Conservation (phyloP, 495 filamentous ascomycete species). For the Eremomyces bilateralis region DNA sequence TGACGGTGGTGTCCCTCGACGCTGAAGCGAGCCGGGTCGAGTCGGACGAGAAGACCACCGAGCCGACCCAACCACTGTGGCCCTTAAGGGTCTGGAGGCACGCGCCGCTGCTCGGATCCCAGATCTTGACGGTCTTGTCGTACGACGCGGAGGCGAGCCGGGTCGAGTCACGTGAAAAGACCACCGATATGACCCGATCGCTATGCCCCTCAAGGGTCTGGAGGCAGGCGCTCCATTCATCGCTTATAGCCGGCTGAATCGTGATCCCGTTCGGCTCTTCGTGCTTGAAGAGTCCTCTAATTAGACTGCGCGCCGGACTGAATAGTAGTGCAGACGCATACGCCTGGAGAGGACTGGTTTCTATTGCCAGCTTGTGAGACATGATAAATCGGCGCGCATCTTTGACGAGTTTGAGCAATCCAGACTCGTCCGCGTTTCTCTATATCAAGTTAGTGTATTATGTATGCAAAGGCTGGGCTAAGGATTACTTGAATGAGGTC, state of each 20-base stretch:
- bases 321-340: constrained; percentile 19
- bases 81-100: constrained; percentile 3
- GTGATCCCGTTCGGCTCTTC: constrained; percentile 5
- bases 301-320: constrained; percentile 12
- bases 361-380: constrained; percentile 13
- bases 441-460: constrained; percentile 3
- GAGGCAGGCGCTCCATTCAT: constrained; percentile 3
- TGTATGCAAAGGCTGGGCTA: neutral
- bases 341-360: constrained; percentile 15
- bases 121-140: constrained; percentile 9
- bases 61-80: constrained; percentile 1
- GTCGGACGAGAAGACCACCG: constrained; percentile 4
- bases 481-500: constrained; percentile 1
- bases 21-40: constrained; percentile 9
- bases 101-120: constrained; percentile 7
- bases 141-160: constrained; percentile 5
- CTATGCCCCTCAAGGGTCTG: constrained; percentile 14
- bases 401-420: constrained; percentile 7
- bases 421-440: constrained; percentile 4
- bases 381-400: constrained; percentile 17
- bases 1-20: constrained; percentile 3
- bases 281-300: constrained; percentile 5
- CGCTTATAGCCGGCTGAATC: constrained; percentile 5
- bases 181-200: constrained; percentile 2
- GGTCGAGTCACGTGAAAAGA: constrained; percentile 6